Evolutionary conservation across 176 grass and related monocot genomes (phyloP), one percentile per base, ranked within the genome.

Genomic region (Puya raimondii): DNA sequence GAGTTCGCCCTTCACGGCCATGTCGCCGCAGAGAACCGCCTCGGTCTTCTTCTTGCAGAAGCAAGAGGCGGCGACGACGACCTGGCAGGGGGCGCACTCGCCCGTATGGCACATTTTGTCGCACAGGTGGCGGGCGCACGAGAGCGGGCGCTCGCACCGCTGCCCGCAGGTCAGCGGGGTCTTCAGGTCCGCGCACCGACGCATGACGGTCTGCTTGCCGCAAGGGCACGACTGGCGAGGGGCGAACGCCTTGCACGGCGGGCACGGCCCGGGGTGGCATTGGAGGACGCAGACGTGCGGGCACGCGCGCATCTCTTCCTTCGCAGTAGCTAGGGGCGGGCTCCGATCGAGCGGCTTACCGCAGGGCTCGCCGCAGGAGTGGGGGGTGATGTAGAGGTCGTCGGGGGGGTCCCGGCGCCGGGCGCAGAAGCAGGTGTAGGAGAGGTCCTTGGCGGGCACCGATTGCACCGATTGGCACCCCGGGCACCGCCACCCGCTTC

Each of bases 181-280:
- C 1, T 54, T 90, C 27, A 61, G 79, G 66, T 97, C 93, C 0
- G 93, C 84, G 4, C 93, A 97, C 2, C 93, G 57, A 26, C 93
- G 66, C 47, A 78, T 80, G 0, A 97, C 82, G 2, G 81, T 83
- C 67, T 85, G 81, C 74, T 97, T 97, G 13, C 93, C 89, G 2
- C 93, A 97, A 0, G 93, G 89, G 53, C 93, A 97, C 0, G 63
- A 77, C n/a, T 77, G 70, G 11, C 83, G 74, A 2, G 84, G 89
- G 1, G 93, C 89, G 25, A 97, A 97, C 3, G 86, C 81, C 70
- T 97, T 97, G 81, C 93, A 97, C n/a, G 93, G 89, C 5, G 93
- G 93, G 61, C 93, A 97, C 0, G 93, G 93, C 12, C 93, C 93
- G 0, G 89, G 93, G 48, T 97, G 93, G 71, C 93, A 97, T 76